phyloP scores from a whole-genome alignment of 2,329 filamentous ascomycete species.

The Clarireedia sp. region DNA sequence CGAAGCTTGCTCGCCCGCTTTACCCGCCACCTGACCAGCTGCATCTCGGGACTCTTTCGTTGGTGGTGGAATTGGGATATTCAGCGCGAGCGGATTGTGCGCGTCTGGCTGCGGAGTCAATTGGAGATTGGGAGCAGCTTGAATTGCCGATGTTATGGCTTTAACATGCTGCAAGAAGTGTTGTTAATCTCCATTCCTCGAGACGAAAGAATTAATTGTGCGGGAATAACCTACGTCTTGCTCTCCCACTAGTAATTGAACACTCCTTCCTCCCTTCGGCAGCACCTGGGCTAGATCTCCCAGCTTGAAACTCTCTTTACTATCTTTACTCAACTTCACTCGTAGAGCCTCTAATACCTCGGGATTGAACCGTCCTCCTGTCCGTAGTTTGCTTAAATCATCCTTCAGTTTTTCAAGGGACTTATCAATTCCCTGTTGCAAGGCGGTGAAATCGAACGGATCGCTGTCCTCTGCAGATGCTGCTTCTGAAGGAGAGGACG shows the following conservation, averaged over 20 bases:
- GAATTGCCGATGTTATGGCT: conserved; percentile 44
- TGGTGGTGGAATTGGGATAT: conserved; percentile 47
- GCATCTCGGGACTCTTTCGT: conserved; percentile 45
- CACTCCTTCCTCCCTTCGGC: conserved; percentile 50
- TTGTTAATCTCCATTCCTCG: neutral
- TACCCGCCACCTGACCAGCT: conserved; percentile 26
- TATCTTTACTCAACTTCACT: conserved; percentile 48
- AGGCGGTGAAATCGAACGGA: conserved; percentile 50
- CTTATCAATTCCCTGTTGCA: conserved; percentile 48
- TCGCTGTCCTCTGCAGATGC: conserved; percentile 32
- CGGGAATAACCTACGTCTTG: conserved; percentile 43
- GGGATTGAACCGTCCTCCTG: conserved; percentile 55
- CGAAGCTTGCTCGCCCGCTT: conserved; percentile 28
- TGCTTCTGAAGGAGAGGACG: conserved; percentile 4
- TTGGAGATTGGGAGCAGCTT: conserved; percentile 38
- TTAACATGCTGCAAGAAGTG: conserved; percentile 41
- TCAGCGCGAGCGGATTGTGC: conserved; percentile 41
- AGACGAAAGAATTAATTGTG: neutral
- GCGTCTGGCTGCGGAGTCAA: conserved; percentile 42
- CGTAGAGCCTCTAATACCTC: conserved; percentile 52
- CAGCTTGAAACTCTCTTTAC: conserved; percentile 44
- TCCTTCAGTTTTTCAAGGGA: conserved; percentile 49
- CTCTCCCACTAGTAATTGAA: conserved; percentile 57
- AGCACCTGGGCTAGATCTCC: conserved; percentile 60
- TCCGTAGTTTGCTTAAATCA: conserved; percentile 53